These are phyloP conservation scores for Dothistroma septosporum DNA, from an alignment of 2,329 filamentous ascomycete genomes.

Conservation along the genomic window DNA sequence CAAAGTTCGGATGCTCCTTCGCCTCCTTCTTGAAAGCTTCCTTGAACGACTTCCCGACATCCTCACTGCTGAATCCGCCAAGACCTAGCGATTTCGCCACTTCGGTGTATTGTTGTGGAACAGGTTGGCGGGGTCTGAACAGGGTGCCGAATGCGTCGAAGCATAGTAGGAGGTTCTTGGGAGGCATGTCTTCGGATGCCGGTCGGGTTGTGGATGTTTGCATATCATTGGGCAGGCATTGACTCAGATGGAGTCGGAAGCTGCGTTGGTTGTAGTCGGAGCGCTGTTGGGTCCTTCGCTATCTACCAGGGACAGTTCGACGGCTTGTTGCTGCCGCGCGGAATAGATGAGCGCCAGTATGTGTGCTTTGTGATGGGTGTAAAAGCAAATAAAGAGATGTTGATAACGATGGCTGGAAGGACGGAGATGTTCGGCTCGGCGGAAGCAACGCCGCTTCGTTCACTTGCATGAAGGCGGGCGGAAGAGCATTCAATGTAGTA, in stretches of 20 bases:
- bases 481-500: no score
- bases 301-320: background rate
- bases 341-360: background rate
- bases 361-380: background rate
- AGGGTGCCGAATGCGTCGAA: conserved; percentile 65
- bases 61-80: conserved; percentile 39
- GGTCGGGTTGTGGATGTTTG: background rate
- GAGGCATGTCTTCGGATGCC: conserved; percentile 10
- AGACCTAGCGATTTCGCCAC: conserved; percentile 52
- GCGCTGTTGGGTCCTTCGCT: no score
- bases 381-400: background rate
- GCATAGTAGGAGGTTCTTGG: conserved; percentile 52
- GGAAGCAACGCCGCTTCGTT: background rate
- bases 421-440: background rate
- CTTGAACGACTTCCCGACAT: conserved; percentile 41
- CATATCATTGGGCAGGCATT: background rate
- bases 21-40: conserved; percentile 49
- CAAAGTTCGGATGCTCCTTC: conserved; percentile 55
- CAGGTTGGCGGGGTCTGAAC: conserved; percentile 50
- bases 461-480: background rate
- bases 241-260: background rate
- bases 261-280: background rate
- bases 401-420: background rate
- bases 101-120: conserved; percentile 53
- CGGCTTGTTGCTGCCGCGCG: no score